phyloP scores from a whole-genome alignment of 495 filamentous ascomycete genomes.

The Hypoxylon lenormandii region DNA sequence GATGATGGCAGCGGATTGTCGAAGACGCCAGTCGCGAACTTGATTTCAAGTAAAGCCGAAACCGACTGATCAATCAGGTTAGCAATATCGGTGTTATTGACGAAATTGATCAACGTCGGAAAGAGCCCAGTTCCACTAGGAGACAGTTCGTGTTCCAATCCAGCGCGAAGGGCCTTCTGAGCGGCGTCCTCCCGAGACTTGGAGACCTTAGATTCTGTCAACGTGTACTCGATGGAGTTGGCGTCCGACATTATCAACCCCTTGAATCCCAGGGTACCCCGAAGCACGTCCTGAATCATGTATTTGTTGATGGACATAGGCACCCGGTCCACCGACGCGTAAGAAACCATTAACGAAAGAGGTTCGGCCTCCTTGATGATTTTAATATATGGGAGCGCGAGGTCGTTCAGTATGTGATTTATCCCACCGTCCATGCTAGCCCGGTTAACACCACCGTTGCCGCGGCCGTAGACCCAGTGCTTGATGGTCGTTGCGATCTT shows the following conservation, averaged over 20 bases:
- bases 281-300: slow-evolving; percentile 61
- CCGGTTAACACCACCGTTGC: slow-evolving; percentile 35
- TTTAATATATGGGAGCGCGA: slow-evolving; percentile 29
- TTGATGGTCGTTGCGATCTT: slow-evolving; percentile 41
- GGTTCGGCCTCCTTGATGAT: slow-evolving; percentile 26
- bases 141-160: slow-evolving; percentile 33
- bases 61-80: slow-evolving; percentile 26
- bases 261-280: slow-evolving; percentile 47
- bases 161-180: slow-evolving; percentile 26
- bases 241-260: slow-evolving; percentile 42
- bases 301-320: slow-evolving; percentile 57
- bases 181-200: slow-evolving; percentile 28
- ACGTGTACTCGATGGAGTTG: slow-evolving; percentile 23
- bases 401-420: slow-evolving; percentile 40
- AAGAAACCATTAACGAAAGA: slow-evolving; percentile 26
- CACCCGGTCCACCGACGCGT: slow-evolving; percentile 32
- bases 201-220: slow-evolving; percentile 14
- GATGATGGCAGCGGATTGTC: slow-evolving; percentile 23
- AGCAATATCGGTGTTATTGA: slow-evolving; percentile 17
- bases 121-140: slow-evolving; percentile 26
- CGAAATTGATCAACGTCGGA: slow-evolving; percentile 22
- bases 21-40: slow-evolving; percentile 34
- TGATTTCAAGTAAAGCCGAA: slow-evolving; percentile 21
- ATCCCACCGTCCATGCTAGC: slow-evolving; percentile 34
- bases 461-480: slow-evolving; percentile 38